Evolutionary conservation across 257 asterid genomes (phyloP), one percentile per base, ranked within the genome.

Genomic region (Ajuga chamaepitys): DNA sequence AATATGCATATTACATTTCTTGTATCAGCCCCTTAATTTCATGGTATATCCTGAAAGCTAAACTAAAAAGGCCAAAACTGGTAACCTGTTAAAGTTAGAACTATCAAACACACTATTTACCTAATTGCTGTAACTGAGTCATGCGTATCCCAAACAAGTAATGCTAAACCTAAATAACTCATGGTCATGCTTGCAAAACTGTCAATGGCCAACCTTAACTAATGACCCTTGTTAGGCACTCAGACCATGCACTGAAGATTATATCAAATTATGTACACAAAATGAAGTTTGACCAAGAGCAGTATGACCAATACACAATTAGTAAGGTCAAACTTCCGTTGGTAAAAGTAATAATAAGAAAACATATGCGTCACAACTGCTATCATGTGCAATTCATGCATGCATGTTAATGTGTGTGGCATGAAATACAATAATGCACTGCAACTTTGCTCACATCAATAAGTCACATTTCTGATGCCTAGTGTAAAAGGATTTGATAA

Each of bases 281-380:
- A 70, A 61, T 14, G 50, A 58, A 46, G 65, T 35, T 46, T 55
- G 47, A 47, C 48, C 67, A 62, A 68, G 17, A 53, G 11, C 35
- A 17, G 38, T 32, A 56, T 13, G 30, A 58, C 25, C n/a, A 32
- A 56, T 22, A 25, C 28, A 24, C 58, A 44, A 45, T 42, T 11
- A 45, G 54, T 24, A 44, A 42, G 14, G 17, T 4, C 12, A 9
- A 41, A 12, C 3, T 21, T 21, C 8, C 26, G 30, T 58, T 5
- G 58, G 48, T 24, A 13, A 28, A 30, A 34, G 10, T 35, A 61
- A 52, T 30, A 7, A 42, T 35, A 18, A 30, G 18, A 56, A 44
- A 66, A 56, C 32, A 32, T 26, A 42, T 35, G 13, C 26, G 16
- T 53, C 42, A 61, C 41, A 51, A 48, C 66, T 52, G 69, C 57